Conservation (phyloP, 805 yeast genomes). For the Candida namnaoensis region DNA sequence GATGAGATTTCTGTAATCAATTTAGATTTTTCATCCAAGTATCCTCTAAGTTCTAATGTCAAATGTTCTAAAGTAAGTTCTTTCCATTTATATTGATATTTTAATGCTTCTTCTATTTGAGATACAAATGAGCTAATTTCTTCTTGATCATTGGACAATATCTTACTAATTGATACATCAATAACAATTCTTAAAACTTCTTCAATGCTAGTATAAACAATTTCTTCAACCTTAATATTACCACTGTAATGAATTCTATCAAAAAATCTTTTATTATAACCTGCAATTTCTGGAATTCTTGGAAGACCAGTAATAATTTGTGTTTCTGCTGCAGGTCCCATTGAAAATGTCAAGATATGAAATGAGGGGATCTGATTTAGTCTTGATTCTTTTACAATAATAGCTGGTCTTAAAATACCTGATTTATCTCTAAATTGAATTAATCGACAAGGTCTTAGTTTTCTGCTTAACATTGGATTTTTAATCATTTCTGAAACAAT, state of each 20-base stretch:
- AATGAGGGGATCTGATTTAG: slow-evolving; percentile 8
- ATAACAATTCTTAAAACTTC: slow-evolving; percentile 29
- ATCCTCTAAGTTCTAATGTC: slow-evolving; percentile 22
- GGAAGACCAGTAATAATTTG: slow-evolving; percentile 26
- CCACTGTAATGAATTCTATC: slow-evolving; percentile 18
- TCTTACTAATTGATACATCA: slow-evolving; percentile 3
- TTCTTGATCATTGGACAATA: slow-evolving; percentile 7
- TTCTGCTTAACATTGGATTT: slow-evolving; percentile 36
- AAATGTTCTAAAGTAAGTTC: slow-evolving; percentile 23
- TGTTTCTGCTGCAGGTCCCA: slow-evolving; percentile 23
- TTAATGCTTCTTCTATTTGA: slow-evolving; percentile 26
- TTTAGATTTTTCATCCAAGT: slow-evolving; percentile 27
- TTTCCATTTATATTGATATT: slow-evolving; percentile 30
- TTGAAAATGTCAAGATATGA: slow-evolving; percentile 35
- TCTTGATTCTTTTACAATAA: slow-evolving; percentile 34
- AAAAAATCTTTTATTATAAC: slow-evolving; percentile 19
- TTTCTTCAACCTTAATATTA: slow-evolving; percentile 24
- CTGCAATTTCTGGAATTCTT: slow-evolving; percentile 19
- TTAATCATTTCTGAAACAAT: slow-evolving; percentile 40
- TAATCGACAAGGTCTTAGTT: slow-evolving; percentile 46
- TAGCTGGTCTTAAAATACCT: slow-evolving; percentile 37
- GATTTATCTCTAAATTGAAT: slow-evolving; percentile 46
- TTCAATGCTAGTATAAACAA: slow-evolving; percentile 33
- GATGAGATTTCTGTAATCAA: slow-evolving; percentile 22
- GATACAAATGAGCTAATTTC: slow-evolving; percentile 27